phyloP scores from a whole-genome alignment of 129 eudicot species.

The Escallonia rubra region DNA sequence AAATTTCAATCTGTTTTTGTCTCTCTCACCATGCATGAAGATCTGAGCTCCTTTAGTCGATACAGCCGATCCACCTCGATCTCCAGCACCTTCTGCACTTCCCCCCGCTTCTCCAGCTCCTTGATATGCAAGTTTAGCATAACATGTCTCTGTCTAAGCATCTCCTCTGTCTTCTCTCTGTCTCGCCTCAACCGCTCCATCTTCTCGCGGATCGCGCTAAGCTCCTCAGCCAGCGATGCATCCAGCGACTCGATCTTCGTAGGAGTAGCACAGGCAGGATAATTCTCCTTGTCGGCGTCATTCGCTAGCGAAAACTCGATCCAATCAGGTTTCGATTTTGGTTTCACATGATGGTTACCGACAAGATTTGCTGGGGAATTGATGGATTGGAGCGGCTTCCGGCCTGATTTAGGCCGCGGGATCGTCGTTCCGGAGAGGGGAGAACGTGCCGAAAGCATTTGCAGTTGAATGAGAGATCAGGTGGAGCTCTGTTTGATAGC shows the following conservation, averaged over 20 bases:
- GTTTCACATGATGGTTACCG: constrained; percentile 14
- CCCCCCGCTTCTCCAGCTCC: constrained; percentile 57
- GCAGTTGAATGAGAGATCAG: background rate
- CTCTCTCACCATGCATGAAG: constrained; percentile 52
- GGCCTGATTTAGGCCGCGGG: constrained; percentile 31
- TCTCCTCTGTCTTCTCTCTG: constrained; percentile 60
- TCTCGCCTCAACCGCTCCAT: constrained; percentile 61
- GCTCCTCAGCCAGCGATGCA: constrained; percentile 75
- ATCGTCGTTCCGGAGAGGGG: constrained; percentile 35
- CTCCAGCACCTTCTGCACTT: constrained; percentile 68
- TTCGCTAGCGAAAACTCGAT: constrained; percentile 13
- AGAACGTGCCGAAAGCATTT: constrained; percentile 48
- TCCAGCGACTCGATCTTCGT: constrained; percentile 44
- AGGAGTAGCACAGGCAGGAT: constrained; percentile 13
- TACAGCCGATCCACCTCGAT: constrained; percentile 79
- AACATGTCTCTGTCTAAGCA: constrained; percentile 47
- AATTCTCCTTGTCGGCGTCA: constrained; percentile 60
- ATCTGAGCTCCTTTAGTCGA: constrained; percentile 63
- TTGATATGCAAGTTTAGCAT: constrained; percentile 53
- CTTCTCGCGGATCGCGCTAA: constrained; percentile 54
- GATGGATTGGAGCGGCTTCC: constrained; percentile 60
- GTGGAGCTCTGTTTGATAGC: background rate
- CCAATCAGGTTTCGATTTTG: constrained; percentile 16
- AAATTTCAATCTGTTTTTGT: background rate
- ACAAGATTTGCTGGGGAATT: constrained; percentile 18